Conservation (phyloP, 1,284 basidiomycete species). For the Stygiomarasmius scandens region DNA sequence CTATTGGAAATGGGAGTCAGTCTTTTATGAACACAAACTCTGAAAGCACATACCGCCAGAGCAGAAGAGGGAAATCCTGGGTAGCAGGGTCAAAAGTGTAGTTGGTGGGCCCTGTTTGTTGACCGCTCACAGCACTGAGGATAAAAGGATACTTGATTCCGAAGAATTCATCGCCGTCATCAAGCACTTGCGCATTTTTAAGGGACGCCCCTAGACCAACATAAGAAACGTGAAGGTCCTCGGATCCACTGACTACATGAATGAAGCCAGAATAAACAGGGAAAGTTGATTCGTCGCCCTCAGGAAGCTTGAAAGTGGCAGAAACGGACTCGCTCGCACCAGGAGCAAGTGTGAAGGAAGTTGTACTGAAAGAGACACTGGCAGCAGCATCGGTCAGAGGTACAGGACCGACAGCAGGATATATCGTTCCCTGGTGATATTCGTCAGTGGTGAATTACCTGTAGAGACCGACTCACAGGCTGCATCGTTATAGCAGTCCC, state of each 20-base stretch:
- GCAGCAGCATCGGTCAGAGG: constrained; percentile 49
- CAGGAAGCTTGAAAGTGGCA: constrained; percentile 29
- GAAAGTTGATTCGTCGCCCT: constrained; percentile 35
- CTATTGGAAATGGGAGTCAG: constrained; percentile 43
- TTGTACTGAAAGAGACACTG: constrained; percentile 35
- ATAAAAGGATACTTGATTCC: constrained; percentile 32
- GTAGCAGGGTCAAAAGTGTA: constrained; percentile 38
- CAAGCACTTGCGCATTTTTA: constrained; percentile 35
- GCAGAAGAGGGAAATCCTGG: constrained; percentile 31
- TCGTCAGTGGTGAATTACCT: not conserved
- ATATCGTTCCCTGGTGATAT: constrained; percentile 36
- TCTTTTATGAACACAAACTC: not conserved
- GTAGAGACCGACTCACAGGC: constrained; percentile 21
- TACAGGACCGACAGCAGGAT: constrained; percentile 50
- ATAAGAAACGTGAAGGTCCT: constrained; percentile 38
- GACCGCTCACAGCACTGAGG: constrained; percentile 31
- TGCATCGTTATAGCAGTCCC: constrained; percentile 53
- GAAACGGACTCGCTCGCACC: constrained; percentile 9
- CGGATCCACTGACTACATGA: constrained; percentile 31
- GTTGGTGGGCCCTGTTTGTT: constrained; percentile 29
- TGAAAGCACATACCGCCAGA: constrained; percentile 24
- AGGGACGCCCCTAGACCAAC: constrained; percentile 35
- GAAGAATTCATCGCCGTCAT: constrained; percentile 35
- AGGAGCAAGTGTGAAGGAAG: constrained; percentile 10
- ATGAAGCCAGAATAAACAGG: constrained; percentile 51